These are phyloP conservation scores for Solanum lycopersicoides DNA, from an alignment of 257 asterid species.

Conservation along the genomic window DNA sequence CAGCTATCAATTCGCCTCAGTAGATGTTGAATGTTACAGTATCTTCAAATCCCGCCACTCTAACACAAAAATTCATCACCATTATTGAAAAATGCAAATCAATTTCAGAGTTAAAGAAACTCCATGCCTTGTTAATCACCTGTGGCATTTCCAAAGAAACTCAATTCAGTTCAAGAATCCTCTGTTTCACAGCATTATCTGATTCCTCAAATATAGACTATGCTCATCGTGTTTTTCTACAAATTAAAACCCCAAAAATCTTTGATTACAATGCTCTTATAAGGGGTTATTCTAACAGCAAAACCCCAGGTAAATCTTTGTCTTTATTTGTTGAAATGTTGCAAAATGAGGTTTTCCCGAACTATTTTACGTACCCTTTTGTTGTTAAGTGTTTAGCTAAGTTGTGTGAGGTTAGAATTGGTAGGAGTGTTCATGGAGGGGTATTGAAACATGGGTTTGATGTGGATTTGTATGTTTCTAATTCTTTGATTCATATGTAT, in stretches of 20 bases:
- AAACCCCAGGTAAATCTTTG: slow-evolving; percentile 30
- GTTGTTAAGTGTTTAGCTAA: slow-evolving; percentile 52
- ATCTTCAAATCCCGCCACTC: not conserved
- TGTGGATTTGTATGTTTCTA: slow-evolving; percentile 35
- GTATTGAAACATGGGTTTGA: slow-evolving; percentile 32
- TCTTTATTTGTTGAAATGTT: slow-evolving; percentile 29
- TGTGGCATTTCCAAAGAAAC: slow-evolving; percentile 30
- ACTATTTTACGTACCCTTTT: slow-evolving; percentile 60
- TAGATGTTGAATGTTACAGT: not conserved
- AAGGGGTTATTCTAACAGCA: slow-evolving; percentile 43
- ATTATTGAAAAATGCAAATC: slow-evolving; percentile 34
- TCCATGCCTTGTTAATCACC: slow-evolving; percentile 41
- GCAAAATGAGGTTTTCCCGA: slow-evolving; percentile 28
- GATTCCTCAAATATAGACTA: slow-evolving; percentile 19
- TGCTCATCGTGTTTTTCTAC: slow-evolving; percentile 40
- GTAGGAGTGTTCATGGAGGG: slow-evolving; percentile 34
- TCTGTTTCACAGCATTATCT: slow-evolving; percentile 24
- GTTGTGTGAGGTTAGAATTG: slow-evolving; percentile 25
- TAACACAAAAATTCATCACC: slow-evolving; percentile 2
- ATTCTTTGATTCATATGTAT: slow-evolving; percentile 69
- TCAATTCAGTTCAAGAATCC: slow-evolving; percentile 38
- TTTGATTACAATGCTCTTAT: slow-evolving; percentile 47
- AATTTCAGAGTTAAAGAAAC: slow-evolving; percentile 38
- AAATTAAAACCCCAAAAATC: slow-evolving; percentile 29
- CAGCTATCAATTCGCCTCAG: too few species aligned